These are phyloP conservation scores for Chlamydomonas incerta DNA, from an alignment of 139 green algal genomes.

Conservation along the genomic window DNA sequence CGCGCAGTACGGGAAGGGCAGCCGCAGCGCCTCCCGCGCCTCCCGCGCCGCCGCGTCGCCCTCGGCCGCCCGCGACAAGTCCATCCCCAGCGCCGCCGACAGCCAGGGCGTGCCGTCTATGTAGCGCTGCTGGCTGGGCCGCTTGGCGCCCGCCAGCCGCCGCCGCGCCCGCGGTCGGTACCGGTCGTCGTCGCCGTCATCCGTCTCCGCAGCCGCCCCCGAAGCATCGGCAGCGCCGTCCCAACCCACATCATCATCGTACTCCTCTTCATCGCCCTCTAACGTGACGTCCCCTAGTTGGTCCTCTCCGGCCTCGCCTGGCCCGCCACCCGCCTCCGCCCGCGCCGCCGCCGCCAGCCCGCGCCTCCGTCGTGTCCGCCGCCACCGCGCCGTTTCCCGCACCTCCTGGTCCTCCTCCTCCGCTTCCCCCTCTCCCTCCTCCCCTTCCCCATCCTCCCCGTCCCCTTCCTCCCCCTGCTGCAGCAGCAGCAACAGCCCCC, in stretches of 20 bases:
- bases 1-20: constrained; percentile 20
- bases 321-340: too few species aligned
- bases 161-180: not conserved
- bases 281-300: too few species aligned
- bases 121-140: not conserved
- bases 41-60: not conserved
- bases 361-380: too few species aligned
- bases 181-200: not conserved
- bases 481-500: not conserved
- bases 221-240: not conserved
- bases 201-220: too few species aligned
- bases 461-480: not conserved
- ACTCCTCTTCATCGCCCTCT: too few species aligned
- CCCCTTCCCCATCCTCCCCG: not conserved
- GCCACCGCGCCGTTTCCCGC: not conserved
- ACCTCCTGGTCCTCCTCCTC: not conserved
- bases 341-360: too few species aligned
- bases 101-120: constrained; percentile 9
- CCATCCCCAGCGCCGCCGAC: constrained; percentile 4
- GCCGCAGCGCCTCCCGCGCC: constrained; percentile 1
- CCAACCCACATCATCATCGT: too few species aligned
- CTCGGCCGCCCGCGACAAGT: not conserved
- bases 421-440: not conserved
- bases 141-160: not conserved
- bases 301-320: too few species aligned